These are phyloP conservation scores for Entelexis sorbosivorans DNA, from an alignment of 1,139 yeast genomes.

Conservation along the genomic window DNA sequence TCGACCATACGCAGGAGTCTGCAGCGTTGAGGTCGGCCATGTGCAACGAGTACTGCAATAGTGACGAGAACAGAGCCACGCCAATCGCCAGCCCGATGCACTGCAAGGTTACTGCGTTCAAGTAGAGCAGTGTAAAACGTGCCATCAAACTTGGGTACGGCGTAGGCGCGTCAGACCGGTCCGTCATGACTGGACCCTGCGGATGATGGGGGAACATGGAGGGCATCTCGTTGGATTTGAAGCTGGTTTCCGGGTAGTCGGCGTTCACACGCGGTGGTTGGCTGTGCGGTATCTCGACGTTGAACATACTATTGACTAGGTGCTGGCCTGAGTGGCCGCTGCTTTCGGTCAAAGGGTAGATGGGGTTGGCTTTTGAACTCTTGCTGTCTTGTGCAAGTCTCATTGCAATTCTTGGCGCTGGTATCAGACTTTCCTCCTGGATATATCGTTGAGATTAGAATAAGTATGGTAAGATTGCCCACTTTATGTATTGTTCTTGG, in stretches of 20 bases:
- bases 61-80: not conserved
- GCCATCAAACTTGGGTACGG: constrained; percentile 24
- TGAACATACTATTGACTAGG: not conserved
- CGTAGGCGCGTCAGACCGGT: constrained; percentile 20
- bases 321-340: not conserved
- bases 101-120: constrained; percentile 21
- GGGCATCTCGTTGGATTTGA: too few relatives aligned
- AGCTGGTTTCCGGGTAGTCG: too few relatives aligned
- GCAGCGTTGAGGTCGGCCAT: not conserved
- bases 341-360: too few relatives aligned
- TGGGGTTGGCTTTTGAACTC: too few relatives aligned
- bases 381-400: not conserved
- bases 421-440: too few relatives aligned
- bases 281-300: not conserved
- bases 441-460: not conserved
- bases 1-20: not conserved
- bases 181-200: not conserved
- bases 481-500: not conserved
- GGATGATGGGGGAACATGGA: too few relatives aligned
- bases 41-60: not conserved
- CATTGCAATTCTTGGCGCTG: not conserved
- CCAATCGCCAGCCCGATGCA: constrained; percentile 5
- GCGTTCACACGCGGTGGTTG: too few relatives aligned
- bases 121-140: constrained; percentile 18
- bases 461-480: constrained; percentile 13